Evolutionary conservation across 257 asterid genomes (phyloP), one percentile per base, ranked within the genome.

Genomic region (Jacaranda copaia): DNA sequence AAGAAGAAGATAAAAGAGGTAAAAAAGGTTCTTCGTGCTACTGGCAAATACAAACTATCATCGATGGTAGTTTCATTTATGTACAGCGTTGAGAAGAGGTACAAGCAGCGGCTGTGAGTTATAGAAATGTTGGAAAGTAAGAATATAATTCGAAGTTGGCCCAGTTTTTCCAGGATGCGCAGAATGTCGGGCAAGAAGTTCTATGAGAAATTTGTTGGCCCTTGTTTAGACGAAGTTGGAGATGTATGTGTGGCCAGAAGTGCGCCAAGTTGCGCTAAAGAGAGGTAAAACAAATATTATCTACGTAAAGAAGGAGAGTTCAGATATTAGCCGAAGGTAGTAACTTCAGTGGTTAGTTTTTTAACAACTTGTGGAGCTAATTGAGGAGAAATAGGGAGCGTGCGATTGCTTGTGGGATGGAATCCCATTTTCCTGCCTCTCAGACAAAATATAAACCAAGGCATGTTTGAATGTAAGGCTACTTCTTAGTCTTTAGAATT

Each of bases 1-100:
- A 57, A 40, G 57, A 49, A 68, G 69, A 76, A 76, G 49, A 18
- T 76, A 2, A 76, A 76, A 45, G 64, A 56, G 43, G 61, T 67
- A 7, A 43, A 19, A 12, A 61, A 76, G 25, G n/a, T 76, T 36
- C 16, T 53, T 16, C 60, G 57, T 25, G 69, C 51, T 14, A 56
- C 52, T 48, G 68, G 68, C 10, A 77, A 40, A 35, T 55, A 55
- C 18, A 13, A 45, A 7, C 8, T 57, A 18, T 43, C 75, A 5
- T 40, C 40, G 9, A 68, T 77, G 3, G 32, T 68, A 3, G 13
- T 3, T 13, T 32, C 51, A 8, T 14, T 77, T 57, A 16, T 42
- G 56, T 67, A 10, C 35, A 68, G 81, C 35, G 8, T 59, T 4
- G 46, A 73, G 59, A 73, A 58, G 45, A 58, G 77, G 77, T 73